Evolutionary conservation across 345 rosid species (phyloP).

Genomic region (Ceriops tagal): DNA sequence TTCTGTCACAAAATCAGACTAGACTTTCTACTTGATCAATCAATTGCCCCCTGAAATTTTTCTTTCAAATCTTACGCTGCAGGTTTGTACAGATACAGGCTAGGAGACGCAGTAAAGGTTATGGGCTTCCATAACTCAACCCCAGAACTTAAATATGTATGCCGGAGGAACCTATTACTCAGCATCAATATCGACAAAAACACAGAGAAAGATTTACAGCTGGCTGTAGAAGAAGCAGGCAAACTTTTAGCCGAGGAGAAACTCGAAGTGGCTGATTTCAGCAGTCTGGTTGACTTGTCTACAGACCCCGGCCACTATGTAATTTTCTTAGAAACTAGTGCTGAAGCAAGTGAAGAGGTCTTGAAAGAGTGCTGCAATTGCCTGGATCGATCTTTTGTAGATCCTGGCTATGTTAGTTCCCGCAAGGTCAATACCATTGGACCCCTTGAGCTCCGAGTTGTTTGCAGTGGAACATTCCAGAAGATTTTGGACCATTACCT

Average conservation of each 20-base stretch:
- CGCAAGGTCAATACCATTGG: conserved; percentile 67
- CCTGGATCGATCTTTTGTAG: conserved; percentile 63
- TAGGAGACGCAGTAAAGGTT: conserved; percentile 83
- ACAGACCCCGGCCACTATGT: conserved; percentile 85
- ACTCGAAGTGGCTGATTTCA: conserved; percentile 73
- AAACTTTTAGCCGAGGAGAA: conserved; percentile 57
- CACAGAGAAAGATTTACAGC: conserved; percentile 80
- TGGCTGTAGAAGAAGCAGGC: conserved; percentile 68
- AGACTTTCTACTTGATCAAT: too few relatives aligned
- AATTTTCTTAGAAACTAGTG: conserved; percentile 76
- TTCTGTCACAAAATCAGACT: too few relatives aligned
- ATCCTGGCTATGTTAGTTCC: conserved; percentile 69
- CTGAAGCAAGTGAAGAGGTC: conserved; percentile 53
- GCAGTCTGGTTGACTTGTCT: conserved; percentile 64
- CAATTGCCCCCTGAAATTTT: neutral
- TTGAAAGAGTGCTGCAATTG: conserved; percentile 68
- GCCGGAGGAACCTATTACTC: conserved; percentile 71
- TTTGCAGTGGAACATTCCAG: conserved; percentile 69
- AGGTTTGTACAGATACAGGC: conserved; percentile 88
- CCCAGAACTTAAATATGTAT: conserved; percentile 72
- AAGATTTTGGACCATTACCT: conserved; percentile 73
- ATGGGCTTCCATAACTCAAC: conserved; percentile 74
- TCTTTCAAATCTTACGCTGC: conserved; percentile 5
- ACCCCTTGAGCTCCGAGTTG: conserved; percentile 73
- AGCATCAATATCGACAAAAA: conserved; percentile 92